Conservation (phyloP, 139 green algal genomes). For the Picochlorum sp. region DNA sequence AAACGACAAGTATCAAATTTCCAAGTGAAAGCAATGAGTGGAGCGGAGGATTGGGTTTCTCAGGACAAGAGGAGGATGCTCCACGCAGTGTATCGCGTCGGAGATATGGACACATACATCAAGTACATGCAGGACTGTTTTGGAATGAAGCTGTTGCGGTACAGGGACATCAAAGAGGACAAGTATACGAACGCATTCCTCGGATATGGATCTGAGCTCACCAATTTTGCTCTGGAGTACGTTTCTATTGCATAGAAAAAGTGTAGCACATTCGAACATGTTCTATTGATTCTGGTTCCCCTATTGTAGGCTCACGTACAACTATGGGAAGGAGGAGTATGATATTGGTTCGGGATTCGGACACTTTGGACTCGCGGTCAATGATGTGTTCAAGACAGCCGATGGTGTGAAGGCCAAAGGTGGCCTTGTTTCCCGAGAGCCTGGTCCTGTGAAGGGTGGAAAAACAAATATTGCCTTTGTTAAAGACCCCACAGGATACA, state of each 20-base stretch:
- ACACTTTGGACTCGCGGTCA: conserved; percentile 75
- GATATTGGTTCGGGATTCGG: conserved; percentile 80
- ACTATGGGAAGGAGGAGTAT: conserved; percentile 74
- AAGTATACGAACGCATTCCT: conserved; percentile 61
- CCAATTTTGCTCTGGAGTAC: conserved; percentile 55
- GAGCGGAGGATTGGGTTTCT: conserved; percentile 11
- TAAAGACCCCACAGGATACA: conserved; percentile 80
- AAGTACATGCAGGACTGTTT: conserved; percentile 57
- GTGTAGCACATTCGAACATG: neutral
- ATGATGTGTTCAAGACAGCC: conserved; percentile 62
- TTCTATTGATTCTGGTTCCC: conserved; percentile 3
- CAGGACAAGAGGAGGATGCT: conserved; percentile 71
- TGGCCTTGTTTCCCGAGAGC: conserved; percentile 64
- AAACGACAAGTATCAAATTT: too few species aligned
- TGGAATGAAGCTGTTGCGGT: conserved; percentile 69
- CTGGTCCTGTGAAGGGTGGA: conserved; percentile 86
- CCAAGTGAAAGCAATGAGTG: neutral
- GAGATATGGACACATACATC: conserved; percentile 60
- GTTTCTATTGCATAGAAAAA: conserved; percentile 16
- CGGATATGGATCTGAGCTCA: conserved; percentile 55
- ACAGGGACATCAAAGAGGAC: conserved; percentile 65
- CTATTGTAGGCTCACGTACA: conserved; percentile 43
- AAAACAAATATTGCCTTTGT: conserved; percentile 82
- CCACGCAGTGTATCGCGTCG: conserved; percentile 58
- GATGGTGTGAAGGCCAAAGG: conserved; percentile 21